These are phyloP conservation scores for Blastocystis sp. DNA, from an alignment of 352 stramenopile species.

Conservation along the genomic window DNA sequence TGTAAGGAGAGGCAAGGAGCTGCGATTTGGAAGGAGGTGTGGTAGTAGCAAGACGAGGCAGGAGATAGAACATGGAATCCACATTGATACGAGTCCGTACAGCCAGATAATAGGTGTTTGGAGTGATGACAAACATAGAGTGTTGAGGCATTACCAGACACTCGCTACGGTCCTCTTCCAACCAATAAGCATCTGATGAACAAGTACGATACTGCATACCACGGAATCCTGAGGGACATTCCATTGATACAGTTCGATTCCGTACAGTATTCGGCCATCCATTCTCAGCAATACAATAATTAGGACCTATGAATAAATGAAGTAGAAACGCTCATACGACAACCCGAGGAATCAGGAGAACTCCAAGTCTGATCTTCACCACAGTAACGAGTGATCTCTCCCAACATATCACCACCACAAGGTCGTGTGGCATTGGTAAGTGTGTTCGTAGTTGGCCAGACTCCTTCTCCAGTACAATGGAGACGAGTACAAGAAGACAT, in stretches of 20 bases:
- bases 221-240: constrained; percentile 3
- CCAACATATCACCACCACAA: constrained; percentile 24
- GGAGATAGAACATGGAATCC: background rate
- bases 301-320: constrained; percentile 2
- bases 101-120: constrained; percentile 2
- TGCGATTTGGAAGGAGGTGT: background rate
- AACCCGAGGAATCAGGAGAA: background rate
- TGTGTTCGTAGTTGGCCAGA: constrained; percentile 54
- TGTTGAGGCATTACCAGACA: constrained; percentile 8
- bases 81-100: background rate
- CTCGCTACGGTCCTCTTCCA: background rate
- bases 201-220: constrained; percentile 33
- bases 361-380: constrained; percentile 20
- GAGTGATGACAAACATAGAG: background rate
- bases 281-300: constrained; percentile 21
- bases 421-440: constrained; percentile 34
- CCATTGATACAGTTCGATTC: constrained; percentile 6
- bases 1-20: background rate
- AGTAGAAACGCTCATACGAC: background rate
- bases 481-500: constrained; percentile 30
- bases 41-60: background rate
- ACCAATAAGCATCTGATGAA: constrained; percentile 22
- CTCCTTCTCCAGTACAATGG: constrained; percentile 21
- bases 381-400: constrained; percentile 61
- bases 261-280: constrained; percentile 38